phyloP scores from a whole-genome alignment of 768 basidiomycete genomes.

The Pleurotus djamor region DNA sequence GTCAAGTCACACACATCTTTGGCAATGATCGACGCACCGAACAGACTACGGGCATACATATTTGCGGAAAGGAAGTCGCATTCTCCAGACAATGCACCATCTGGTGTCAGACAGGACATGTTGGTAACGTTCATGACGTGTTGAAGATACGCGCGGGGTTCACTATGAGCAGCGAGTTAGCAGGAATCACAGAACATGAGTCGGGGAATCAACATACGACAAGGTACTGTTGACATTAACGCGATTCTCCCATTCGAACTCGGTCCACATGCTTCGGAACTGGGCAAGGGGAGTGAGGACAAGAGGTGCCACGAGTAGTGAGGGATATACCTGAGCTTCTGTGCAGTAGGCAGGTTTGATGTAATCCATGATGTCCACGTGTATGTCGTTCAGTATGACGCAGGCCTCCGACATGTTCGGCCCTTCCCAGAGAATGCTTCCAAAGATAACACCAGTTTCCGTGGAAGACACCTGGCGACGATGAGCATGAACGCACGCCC shows the following conservation, averaged over 20 bases:
- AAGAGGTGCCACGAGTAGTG: neutral
- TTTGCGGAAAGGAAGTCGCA: conserved; percentile 98
- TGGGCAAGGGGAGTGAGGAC: conserved; percentile 22
- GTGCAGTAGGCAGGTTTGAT: conserved; percentile 96
- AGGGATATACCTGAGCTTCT: conserved; percentile 74
- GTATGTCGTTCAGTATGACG: conserved; percentile 95
- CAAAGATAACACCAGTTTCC: conserved; percentile 98
- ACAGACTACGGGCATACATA: conserved; percentile 92
- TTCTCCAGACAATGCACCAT: conserved; percentile 91
- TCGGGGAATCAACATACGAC: conserved; percentile 50
- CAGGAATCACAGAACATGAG: neutral
- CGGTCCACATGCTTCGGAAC: conserved; percentile 99
- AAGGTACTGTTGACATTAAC: conserved; percentile 89
- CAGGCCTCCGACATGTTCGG: conserved; percentile 84
- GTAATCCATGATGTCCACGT: conserved; percentile 98
- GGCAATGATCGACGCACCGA: conserved; percentile 54
- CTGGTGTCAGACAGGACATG: conserved; percentile 96
- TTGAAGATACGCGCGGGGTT: conserved; percentile 85
- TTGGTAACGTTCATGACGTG: conserved; percentile 98
- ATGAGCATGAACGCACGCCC: neutral
- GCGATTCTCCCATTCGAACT: conserved; percentile 99
- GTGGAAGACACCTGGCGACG: conserved; percentile 77
- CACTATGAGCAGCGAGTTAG: conserved; percentile 34
- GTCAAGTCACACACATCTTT: neutral
- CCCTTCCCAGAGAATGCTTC: conserved; percentile 96